Percentiles rank a stretch among this genome's conserved stretches.
phyloP scores from a whole-genome alignment of 176 grass and related monocot genomes.

The Poa pratensis region DNA sequence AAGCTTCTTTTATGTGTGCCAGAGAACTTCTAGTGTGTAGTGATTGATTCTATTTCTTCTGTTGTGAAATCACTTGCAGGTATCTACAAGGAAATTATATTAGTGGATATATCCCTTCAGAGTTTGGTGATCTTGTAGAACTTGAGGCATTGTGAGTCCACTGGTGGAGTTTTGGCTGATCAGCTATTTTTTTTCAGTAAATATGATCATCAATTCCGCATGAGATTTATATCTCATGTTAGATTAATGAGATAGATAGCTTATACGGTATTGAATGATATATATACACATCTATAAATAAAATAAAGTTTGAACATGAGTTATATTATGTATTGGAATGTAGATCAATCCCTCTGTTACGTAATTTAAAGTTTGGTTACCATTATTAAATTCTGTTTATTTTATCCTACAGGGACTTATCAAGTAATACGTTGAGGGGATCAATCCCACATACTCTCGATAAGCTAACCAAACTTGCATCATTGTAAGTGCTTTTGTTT shows the following conservation, averaged over 20 bases:
- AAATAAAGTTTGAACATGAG: slow-evolving; percentile 6
- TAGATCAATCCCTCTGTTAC: not conserved
- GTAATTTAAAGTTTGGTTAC: not conserved
- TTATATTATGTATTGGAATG: slow-evolving; percentile 5
- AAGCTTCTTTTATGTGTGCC: slow-evolving; percentile 21
- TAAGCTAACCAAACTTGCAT: slow-evolving; percentile 77
- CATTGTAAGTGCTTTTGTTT: slow-evolving; percentile 72
- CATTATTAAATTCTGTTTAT: slow-evolving; percentile 25
- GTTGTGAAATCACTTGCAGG: slow-evolving; percentile 54
- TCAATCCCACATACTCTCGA: slow-evolving; percentile 82
- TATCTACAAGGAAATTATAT: slow-evolving; percentile 96
- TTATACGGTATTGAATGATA: not conserved
- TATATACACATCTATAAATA: too few species aligned
- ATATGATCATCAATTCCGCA: slow-evolving; percentile 10
- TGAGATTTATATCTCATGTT: not conserved
- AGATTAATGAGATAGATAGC: slow-evolving; percentile 18
- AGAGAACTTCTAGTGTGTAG: not conserved
- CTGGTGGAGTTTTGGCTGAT: slow-evolving; percentile 5
- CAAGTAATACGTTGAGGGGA: slow-evolving; percentile 96
- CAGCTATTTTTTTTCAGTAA: not conserved
- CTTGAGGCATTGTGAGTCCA: slow-evolving; percentile 82
- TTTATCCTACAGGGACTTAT: slow-evolving; percentile 73
- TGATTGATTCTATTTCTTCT: slow-evolving; percentile 43
- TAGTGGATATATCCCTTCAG: slow-evolving; percentile 82
- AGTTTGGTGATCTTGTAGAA: slow-evolving; percentile 83